Evolutionary conservation across 306 rosid species (phyloP), one percentile per base, ranked within the genome.

Genomic region (Fragaria vesca): DNA sequence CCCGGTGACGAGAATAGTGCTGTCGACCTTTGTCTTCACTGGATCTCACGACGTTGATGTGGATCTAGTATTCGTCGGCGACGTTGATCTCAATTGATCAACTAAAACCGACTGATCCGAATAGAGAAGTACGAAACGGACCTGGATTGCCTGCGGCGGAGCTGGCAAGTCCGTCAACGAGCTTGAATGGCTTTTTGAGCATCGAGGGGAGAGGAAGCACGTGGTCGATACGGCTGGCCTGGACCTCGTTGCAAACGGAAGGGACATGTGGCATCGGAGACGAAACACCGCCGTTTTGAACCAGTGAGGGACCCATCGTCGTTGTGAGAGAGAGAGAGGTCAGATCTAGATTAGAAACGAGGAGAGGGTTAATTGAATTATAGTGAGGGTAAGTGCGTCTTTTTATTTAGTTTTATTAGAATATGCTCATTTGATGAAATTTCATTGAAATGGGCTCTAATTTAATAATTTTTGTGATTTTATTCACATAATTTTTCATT

Each of bases 141-240:
- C 98, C 98, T 73, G 99, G 97, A 80, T 89, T 96, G 10, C 98
- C 99, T 28, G 97, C 97, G 34, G 99, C 99, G 20, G 99, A 88
- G 91, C 96, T 93, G 4, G 71, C 84, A 2, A 98, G 93, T 24
- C 99, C 99, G 13, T 93, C 96, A 38, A 86, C 86, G 66, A 96
- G 79, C 74, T 90, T 85, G 87, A 96, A 96, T 28, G 89, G 81
- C 68, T 67, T 63, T 48, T 74, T 83, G 82, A 96, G 91, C 65
- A 96, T 98, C 1, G 96, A 88, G 30, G 99, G 98, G 46, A 96
- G 91, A 20, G 94, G 93, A 57, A 96, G 97, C 46, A 16, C 81
- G 84, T 91, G 93, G 70, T 88, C 89, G 42, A 96, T 89, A 68
- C 99, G 99, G 70, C 83, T 93, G 54, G 71, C 72, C 81, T 96